phyloP scores from a whole-genome alignment of 2,329 filamentous ascomycete species.

The Botrytis pseudocinerea region DNA sequence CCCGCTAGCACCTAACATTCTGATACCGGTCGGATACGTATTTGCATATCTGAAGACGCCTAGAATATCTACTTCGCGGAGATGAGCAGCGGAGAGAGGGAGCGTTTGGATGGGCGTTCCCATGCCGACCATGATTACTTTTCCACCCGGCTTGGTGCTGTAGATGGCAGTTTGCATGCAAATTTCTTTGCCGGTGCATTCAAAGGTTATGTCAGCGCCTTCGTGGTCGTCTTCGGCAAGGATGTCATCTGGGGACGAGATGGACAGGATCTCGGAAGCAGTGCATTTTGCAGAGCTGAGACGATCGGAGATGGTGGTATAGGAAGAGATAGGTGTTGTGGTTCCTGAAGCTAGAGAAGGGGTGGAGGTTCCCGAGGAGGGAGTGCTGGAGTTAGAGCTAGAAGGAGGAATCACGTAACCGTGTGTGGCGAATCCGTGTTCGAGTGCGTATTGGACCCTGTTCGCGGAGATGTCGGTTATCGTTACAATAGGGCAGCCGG shows the following conservation, averaged over 20 bases:
- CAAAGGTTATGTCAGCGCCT: constrained; percentile 70
- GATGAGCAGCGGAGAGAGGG: constrained; percentile 68
- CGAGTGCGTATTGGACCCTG: constrained; percentile 60
- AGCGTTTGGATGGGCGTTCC: constrained; percentile 74
- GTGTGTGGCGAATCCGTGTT: constrained; percentile 59
- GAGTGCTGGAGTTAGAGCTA: constrained; percentile 47
- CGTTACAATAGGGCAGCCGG: constrained; percentile 59
- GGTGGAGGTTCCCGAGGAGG: constrained; percentile 4
- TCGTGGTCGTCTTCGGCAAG: constrained; percentile 45
- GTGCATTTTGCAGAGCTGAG: constrained; percentile 53
- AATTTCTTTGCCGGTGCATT: constrained; percentile 74
- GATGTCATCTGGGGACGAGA: constrained; percentile 35
- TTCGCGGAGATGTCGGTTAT: constrained; percentile 61
- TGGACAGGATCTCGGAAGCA: constrained; percentile 51
- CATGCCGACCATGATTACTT: constrained; percentile 77
- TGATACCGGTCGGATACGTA: constrained; percentile 71
- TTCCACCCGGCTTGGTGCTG: constrained; percentile 68
- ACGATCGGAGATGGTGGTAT: constrained; percentile 45
- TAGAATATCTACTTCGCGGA: constrained; percentile 76
- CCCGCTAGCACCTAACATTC: constrained; percentile 52
- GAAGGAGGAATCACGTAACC: constrained; percentile 55
- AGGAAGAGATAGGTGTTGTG: constrained; percentile 47
- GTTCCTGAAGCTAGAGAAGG: constrained; percentile 12
- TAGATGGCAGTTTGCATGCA: constrained; percentile 77
- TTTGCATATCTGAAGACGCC: constrained; percentile 78